phyloP scores from a whole-genome alignment of 1,284 basidiomycete genomes.

The Austroboletus niveus region DNA sequence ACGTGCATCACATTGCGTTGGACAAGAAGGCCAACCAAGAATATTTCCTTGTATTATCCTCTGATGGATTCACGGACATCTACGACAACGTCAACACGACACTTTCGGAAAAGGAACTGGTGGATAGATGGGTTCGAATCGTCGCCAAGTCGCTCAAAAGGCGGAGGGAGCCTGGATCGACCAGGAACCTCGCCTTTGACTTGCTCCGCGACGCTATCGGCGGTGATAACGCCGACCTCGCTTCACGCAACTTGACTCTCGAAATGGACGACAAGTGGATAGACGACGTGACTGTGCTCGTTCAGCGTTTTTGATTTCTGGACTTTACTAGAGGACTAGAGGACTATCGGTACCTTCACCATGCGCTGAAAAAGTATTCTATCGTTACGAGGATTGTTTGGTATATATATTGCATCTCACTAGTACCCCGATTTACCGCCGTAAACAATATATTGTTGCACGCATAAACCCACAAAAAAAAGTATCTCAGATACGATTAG shows the following conservation, averaged over 20 bases:
- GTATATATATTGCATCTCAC: conserved; percentile 8
- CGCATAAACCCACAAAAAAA: conserved; percentile 5
- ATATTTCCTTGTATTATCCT: conserved; percentile 47
- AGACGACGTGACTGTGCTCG: conserved; percentile 67
- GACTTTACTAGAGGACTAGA: too few relatives aligned
- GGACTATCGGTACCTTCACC: too few relatives aligned
- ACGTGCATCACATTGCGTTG: conserved; percentile 45
- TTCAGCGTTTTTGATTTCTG: conserved; percentile 37
- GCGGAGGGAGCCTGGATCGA: conserved; percentile 9
- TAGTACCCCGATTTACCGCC: conserved; percentile 5
- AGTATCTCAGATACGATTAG: not conserved
- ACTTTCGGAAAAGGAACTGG: conserved; percentile 36
- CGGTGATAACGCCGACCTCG: conserved; percentile 46
- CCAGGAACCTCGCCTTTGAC: conserved; percentile 46
- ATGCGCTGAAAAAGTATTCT: not conserved
- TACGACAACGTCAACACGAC: conserved; percentile 39
- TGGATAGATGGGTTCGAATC: conserved; percentile 41
- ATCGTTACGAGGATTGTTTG: not conserved
- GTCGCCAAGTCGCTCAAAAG: conserved; percentile 30
- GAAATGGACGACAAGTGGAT: conserved; percentile 66
- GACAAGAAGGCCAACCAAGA: conserved; percentile 23
- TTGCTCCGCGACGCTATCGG: conserved; percentile 59
- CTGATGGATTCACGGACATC: conserved; percentile 58
- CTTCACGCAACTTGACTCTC: conserved; percentile 59
- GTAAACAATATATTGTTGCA: conserved; percentile 14